These are phyloP conservation scores for Tylopilus subfusipes DNA, from an alignment of 768 basidiomycete genomes.

Conservation along the genomic window DNA sequence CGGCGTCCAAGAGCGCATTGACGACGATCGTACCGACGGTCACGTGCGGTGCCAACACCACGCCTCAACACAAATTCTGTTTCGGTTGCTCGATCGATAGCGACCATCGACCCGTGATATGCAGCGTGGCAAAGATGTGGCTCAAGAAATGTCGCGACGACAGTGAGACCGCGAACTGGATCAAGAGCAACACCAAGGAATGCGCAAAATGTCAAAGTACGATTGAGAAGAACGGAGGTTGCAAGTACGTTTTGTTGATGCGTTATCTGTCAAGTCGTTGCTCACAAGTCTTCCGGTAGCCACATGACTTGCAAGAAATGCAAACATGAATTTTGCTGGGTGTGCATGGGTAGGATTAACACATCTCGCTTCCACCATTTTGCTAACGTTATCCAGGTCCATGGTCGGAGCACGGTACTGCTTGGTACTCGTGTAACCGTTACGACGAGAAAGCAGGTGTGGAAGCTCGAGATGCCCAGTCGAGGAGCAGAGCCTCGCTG, in stretches of 20 bases:
- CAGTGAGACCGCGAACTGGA: constrained; percentile 98
- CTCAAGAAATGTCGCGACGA: constrained; percentile 96
- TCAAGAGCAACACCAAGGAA: constrained; percentile 99
- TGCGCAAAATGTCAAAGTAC: constrained; percentile 95
- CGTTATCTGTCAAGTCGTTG: constrained; percentile 37
- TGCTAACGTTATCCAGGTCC: constrained; percentile 55
- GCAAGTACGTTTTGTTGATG: constrained; percentile 85
- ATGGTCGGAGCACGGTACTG: constrained; percentile 95
- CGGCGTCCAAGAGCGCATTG: constrained; percentile 69
- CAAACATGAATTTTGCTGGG: constrained; percentile 99
- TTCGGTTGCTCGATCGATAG: constrained; percentile 89
- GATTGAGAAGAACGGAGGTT: constrained; percentile 99
- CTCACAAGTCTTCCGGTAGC: constrained; percentile 41
- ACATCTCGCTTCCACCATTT: constrained; percentile 11
- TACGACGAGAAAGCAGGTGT: constrained; percentile 90
- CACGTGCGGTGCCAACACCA: constrained; percentile 65
- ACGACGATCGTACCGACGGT: constrained; percentile 86
- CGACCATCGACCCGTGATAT: constrained; percentile 91
- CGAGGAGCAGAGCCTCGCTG: constrained; percentile 81
- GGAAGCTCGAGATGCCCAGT: constrained; percentile 89
- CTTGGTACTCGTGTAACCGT: constrained; percentile 97
- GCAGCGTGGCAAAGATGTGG: constrained; percentile 88
- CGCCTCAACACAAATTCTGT: constrained; percentile 75
- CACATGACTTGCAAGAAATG: constrained; percentile 99
- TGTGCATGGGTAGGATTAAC: constrained; percentile 81